phyloP scores from a whole-genome alignment of 805 yeast genomes.

The Wickerhamiella spandovensis region DNA sequence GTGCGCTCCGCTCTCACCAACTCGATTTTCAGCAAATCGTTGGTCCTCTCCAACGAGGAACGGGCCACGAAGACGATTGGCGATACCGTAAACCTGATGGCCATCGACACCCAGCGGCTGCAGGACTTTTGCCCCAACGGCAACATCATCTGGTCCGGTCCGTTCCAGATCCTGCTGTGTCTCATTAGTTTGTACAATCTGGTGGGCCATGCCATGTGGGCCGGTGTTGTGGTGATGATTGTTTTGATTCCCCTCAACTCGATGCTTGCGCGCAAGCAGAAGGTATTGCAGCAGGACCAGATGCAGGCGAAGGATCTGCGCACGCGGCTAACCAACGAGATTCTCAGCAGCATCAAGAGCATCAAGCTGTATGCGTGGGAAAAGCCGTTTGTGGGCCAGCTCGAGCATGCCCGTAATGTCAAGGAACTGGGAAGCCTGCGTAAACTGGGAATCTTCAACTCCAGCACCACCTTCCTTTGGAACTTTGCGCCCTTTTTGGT shows the following conservation, averaged over 20 bases:
- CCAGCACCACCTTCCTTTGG: constrained; percentile 77
- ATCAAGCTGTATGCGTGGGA: constrained; percentile 96
- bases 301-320: constrained; percentile 87
- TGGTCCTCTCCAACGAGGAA: constrained; percentile 53
- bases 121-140: constrained; percentile 72
- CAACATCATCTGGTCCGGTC: constrained; percentile 83
- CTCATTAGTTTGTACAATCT: constrained; percentile 55
- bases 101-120: constrained; percentile 81
- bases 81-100: constrained; percentile 87
- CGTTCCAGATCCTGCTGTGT: constrained; percentile 73
- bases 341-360: constrained; percentile 77
- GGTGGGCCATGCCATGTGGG: constrained; percentile 86
- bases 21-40: constrained; percentile 57
- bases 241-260: constrained; percentile 73
- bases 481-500: constrained; percentile 80
- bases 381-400: constrained; percentile 58
- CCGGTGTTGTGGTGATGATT: constrained; percentile 67
- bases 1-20: constrained; percentile 46
- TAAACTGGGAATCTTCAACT: constrained; percentile 67
- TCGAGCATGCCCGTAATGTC: constrained; percentile 74
- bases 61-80: constrained; percentile 64
- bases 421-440: constrained; percentile 67
- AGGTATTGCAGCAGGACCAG: constrained; percentile 63
- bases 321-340: constrained; percentile 75
- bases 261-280: constrained; percentile 42